These are phyloP conservation scores for Komagataea norvegica DNA, from an alignment of 1,139 yeast species.

Conservation along the genomic window DNA sequence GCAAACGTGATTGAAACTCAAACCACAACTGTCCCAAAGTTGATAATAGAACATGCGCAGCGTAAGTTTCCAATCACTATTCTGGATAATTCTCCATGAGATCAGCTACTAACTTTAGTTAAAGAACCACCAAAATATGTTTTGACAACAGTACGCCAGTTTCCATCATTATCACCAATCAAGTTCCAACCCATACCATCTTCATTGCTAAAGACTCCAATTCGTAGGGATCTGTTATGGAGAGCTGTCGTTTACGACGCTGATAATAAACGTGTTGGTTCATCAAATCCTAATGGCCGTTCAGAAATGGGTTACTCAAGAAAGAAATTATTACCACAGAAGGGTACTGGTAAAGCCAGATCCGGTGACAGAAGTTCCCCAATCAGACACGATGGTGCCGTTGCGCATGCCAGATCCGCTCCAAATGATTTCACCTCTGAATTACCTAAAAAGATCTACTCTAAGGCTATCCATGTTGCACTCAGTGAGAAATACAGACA, in stretches of 20 bases:
- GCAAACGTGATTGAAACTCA: constrained; percentile 3
- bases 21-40: constrained; percentile 7
- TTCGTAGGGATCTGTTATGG: constrained; percentile 91
- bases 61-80: constrained; percentile 13
- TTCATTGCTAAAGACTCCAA: constrained; percentile 60
- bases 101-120: constrained; percentile 1
- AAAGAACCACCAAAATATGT: constrained; percentile 68
- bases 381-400: constrained; percentile 81
- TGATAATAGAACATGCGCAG: constrained; percentile 15
- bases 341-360: constrained; percentile 94
- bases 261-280: constrained; percentile 83
- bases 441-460: constrained; percentile 72
- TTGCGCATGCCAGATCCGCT: constrained; percentile 86
- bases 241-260: constrained; percentile 91
- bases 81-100: background rate
- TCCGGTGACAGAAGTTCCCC: constrained; percentile 96
- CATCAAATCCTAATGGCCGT: constrained; percentile 81
- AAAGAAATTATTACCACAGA: constrained; percentile 79
- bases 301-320: constrained; percentile 84
- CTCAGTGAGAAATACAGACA: constrained; percentile 72
- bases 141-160: constrained; percentile 72
- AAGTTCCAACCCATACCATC: constrained; percentile 72
- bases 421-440: constrained; percentile 86
- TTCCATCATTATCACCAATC: constrained; percentile 87
- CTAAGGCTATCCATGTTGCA: constrained; percentile 74